Evolutionary conservation across 345 rosid species (phyloP).

Genomic region (Salix brachista): DNA sequence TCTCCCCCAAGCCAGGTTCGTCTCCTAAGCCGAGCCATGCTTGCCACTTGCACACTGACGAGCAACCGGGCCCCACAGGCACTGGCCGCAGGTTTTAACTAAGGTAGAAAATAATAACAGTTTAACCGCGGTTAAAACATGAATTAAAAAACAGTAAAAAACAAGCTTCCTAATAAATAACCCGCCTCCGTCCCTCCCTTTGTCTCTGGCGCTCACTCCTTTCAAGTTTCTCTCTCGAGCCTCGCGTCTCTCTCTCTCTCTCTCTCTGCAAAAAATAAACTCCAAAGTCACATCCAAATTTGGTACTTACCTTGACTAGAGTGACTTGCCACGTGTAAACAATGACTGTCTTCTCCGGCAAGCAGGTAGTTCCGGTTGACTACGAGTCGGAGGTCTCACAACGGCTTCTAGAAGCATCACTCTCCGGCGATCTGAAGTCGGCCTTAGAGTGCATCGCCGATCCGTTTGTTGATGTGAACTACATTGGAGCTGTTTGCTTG

Average conservation of each 20-base stretch:
- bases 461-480: conserved; percentile 81
- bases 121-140: conserved; percentile 14
- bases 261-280: too few relatives aligned
- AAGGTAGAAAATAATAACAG: not conserved
- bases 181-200: conserved; percentile 8
- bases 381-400: conserved; percentile 83
- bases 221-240: conserved; percentile 47
- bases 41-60: not conserved
- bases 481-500: conserved; percentile 71
- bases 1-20: too few relatives aligned
- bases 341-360: conserved; percentile 81
- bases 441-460: conserved; percentile 60
- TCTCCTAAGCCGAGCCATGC: not conserved
- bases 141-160: not conserved
- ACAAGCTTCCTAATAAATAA: conserved; percentile 31
- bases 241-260: conserved; percentile 27
- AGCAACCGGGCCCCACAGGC: conserved; percentile 10
- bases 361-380: conserved; percentile 89
- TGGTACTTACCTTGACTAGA: too few relatives aligned
- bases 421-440: conserved; percentile 58
- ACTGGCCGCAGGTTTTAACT: not conserved
- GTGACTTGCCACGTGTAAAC: not conserved
- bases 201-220: conserved; percentile 51
- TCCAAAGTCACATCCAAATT: too few relatives aligned
- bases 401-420: conserved; percentile 72